Conservation (phyloP, 2,329 filamentous ascomycete genomes). For the Chaetomium sp. region DNA sequence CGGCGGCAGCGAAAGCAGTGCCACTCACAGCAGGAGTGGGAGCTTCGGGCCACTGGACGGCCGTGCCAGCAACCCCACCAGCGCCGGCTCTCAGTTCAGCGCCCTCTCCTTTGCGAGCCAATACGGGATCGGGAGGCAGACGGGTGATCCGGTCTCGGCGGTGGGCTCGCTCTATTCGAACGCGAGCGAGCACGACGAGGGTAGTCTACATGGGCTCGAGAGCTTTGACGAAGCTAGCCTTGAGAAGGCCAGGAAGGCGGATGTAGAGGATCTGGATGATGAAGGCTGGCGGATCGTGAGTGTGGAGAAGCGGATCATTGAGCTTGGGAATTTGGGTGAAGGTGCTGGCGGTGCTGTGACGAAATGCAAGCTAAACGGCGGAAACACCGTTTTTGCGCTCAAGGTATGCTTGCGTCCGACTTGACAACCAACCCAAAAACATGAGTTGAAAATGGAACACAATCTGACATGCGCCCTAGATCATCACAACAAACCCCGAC, state of each 20-base stretch:
- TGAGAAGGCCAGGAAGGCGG: conserved; percentile 74
- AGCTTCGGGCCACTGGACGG: conserved; percentile 76
- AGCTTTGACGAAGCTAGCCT: conserved; percentile 74
- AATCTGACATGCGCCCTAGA: conserved; percentile 42
- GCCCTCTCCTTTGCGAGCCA: conserved; percentile 72
- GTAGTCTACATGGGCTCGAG: conserved; percentile 69
- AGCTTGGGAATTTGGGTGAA: conserved; percentile 85
- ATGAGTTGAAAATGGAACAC: background rate
- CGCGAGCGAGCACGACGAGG: conserved; percentile 65
- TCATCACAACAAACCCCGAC: conserved; percentile 97
- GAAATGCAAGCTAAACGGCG: conserved; percentile 78
- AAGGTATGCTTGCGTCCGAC: conserved; percentile 56
- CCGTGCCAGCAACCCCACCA: conserved; percentile 72
- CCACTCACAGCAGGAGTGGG: conserved; percentile 71
- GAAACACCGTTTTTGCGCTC: conserved; percentile 89
- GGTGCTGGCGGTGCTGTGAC: conserved; percentile 95
- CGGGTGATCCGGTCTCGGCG: conserved; percentile 75
- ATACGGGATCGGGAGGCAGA: conserved; percentile 61
- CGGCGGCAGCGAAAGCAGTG: conserved; percentile 73
- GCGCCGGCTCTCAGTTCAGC: conserved; percentile 82
- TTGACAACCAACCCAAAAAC: background rate
- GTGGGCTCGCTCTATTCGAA: conserved; percentile 82
- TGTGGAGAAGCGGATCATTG: conserved; percentile 77
- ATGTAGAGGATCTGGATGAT: conserved; percentile 92
- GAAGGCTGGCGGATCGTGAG: conserved; percentile 93